Base-by-base conservation (phyloP, 192 early-diverging fungal species). In the Powellomyces hirtus region DNA sequence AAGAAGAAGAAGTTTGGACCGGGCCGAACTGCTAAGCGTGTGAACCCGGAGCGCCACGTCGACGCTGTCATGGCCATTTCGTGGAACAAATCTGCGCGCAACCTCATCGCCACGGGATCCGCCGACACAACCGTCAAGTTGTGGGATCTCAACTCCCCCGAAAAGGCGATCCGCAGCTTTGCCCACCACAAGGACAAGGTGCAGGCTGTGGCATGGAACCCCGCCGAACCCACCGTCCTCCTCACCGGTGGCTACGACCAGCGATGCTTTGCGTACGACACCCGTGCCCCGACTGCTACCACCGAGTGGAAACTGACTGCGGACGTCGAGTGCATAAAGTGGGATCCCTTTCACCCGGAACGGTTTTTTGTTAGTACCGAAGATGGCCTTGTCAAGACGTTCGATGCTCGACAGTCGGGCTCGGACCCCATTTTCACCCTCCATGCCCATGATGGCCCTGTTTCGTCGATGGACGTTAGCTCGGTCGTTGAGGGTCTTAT, bases 111-210 rank as follows among this genome's bases (percentile, higher is more conserved):
- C 5, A 92, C 92, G 22, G 92, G 94, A 13, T 98, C 96, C 20
- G 98, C 95, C 35, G 98, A 99, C 71, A 91, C 87, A 7, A 98
- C 96, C 18, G 91, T 98, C 29, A 99, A 99, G 77, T 85, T 99
- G 35, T 99, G 98, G 98, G 98, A 99, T 68, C 80, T 99, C 66
- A 80, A 80, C 22, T 79, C 62, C 83, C 90, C 80, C 11, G 75
- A 66, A 35, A 61, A 31, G 11, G 84, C 84, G 8, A 88, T 89
- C 13, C 84, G 89, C 29, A 94, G 89, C 26, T 98, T 91, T 76
- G 62, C 45, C 8, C 92, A 95, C 75, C 97, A 99, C 75, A 89
- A 73, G 26, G 86, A 89, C 75, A 97, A 97, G 70, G 90, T 99
- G 27, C 93, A 95, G 66, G 81, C 90, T 16, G 90, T 98, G 6